Base-by-base conservation (phyloP, 2,329 filamentous ascomycete genomes). In the Coniochaeta pulveracea region DNA sequence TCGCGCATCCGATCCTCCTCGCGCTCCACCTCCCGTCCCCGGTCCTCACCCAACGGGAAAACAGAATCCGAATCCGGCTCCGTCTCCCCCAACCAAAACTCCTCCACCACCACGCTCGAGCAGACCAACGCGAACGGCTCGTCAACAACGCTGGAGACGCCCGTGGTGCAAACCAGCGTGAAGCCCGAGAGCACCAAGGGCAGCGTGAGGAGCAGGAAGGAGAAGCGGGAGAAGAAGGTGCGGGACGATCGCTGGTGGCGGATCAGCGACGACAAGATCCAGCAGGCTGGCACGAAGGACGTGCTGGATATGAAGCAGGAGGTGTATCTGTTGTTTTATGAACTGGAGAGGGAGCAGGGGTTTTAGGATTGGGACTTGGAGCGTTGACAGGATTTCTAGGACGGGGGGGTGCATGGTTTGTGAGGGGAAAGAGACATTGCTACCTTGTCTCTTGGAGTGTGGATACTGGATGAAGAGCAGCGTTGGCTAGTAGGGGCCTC, bases 321-420 rank as follows among this genome's bases (percentile, higher is more conserved):
- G 57, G 89, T 96, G 1, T 98, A 98, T 55, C 62, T 98, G 51
- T 58, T 98, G 33, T 98, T 98, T 55, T 98, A 98, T 57, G 89
- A 96, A 63, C 61, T 93, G 46, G 82, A 89, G 42, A 66, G 64
- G 44, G 55, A 58, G 38, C 41, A 39, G 27, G n/a, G n/a, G n/a
- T n/a, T n/a, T n/a, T n/a, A n/a, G n/a, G n/a, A n/a, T n/a, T n/a
- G n/a, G n/a, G n/a, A n/a, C n/a, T n/a, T n/a, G n/a, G n/a, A n/a
- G n/a, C n/a, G n/a, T n/a, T n/a, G n/a, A n/a, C n/a, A n/a, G n/a
- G n/a, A n/a, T n/a, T n/a, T n/a, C n/a, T n/a, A n/a, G n/a, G n/a
- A n/a, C n/a, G n/a, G n/a, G n/a, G n/a, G n/a, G n/a, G n/a, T n/a
- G n/a, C n/a, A n/a, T n/a, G n/a, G n/a, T n/a, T n/a, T n/a, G n/a